Evolutionary conservation across 345 rosid species (phyloP), one percentile per base, ranked within the genome.

Genomic region (Eucalyptus paniculata): DNA sequence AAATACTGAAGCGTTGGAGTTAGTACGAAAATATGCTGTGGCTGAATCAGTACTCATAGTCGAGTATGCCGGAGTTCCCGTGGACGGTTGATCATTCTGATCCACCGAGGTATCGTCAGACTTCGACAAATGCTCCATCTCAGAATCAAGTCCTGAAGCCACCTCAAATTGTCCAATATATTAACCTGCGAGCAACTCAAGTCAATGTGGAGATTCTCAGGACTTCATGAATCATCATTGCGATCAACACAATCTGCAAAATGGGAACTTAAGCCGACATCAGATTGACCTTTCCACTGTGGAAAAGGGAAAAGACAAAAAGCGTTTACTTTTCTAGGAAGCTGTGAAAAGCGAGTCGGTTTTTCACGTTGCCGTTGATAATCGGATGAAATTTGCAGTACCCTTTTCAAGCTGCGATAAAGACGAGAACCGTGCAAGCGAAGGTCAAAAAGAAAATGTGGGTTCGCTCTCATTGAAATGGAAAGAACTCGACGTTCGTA

Each of bases 1-100:
- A 81, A 93, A 92, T 47, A 92, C 95, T n/a, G 98, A 95, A 24
- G 93, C 91, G 91, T 92, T 96, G 12, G 98, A 97, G 89, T 87
- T 94, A 89, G 96, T 94, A 90, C 96, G 88, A 88, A 90, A 90
- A 85, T 93, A 93, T 60, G 91, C 89, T 72, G 28, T 6, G 87
- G 92, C 95, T 15, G 97, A 96, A 77, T 93, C 95, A 82, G 91
- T 93, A 40, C 96, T 94, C 83, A 92, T 91, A 3, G 94, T 93
- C 42, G 97, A 96, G 91, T 92, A 90, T 10, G 56, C 93, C 17
- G 95, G 97, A 88, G 96, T 95, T 89, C 92, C 97, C 87, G 92
- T 58, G 34, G 93, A 51, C 56, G 94, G 90, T 6, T 89, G 95
- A 49, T 95, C 94, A 88, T 91, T 94, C 81, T 88, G 97, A 90